Evolutionary conservation across 768 basidiomycete genomes (phyloP), one percentile per base, ranked within the genome.

Genomic region (Lentinula lateritia): DNA sequence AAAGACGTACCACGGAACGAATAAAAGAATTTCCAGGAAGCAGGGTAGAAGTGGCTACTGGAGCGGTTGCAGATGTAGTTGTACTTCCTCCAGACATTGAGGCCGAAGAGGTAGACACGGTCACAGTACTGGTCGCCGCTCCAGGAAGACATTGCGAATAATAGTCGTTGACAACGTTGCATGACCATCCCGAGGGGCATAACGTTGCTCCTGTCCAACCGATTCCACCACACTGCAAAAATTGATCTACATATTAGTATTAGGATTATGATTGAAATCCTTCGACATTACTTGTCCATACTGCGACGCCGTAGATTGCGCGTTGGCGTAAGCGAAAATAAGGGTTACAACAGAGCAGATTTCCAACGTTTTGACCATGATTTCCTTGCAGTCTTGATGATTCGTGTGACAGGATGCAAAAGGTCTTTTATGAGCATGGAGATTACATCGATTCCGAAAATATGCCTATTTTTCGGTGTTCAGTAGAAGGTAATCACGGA

Each of bases 91-190:
- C 58, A 15, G 66, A 50, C 15, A 65, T 53, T 34, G 61, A 63
- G 13, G 61, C 54, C 9, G 60, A 36, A 10, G 66, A 52, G 15
- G 66, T 63, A 4, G 67, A 61, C 5, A 68, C 55, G 13, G 68
- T 68, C 23, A 65, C 61, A 5, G 72, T 68, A 7, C 50, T 32
- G 9, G 53, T 54, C 6, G 74, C 64, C 1, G 75, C 70, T 39
- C 78, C 79, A n/a, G 77, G 80, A 41, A 85, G 74, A 66, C 83
- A 85, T 66, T 84, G 83, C 3, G 78, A 83, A 68, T 83, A 84
- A 62, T 76, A 84, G 9, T 71, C 64, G 65, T 81, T 83, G 7
- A 75, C 69, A 48, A 69, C 68, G 2, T 71, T 78, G 70, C 83
- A 84, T 6, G 71, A 69, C 74, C 76, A 80, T 23, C 82, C 82